Percentiles rank a stretch among this genome's conserved stretches.
These are phyloP conservation scores for Teratosphaeriaceae sp. DNA, from an alignment of 2,329 filamentous ascomycete genomes.

Conservation along the genomic window DNA sequence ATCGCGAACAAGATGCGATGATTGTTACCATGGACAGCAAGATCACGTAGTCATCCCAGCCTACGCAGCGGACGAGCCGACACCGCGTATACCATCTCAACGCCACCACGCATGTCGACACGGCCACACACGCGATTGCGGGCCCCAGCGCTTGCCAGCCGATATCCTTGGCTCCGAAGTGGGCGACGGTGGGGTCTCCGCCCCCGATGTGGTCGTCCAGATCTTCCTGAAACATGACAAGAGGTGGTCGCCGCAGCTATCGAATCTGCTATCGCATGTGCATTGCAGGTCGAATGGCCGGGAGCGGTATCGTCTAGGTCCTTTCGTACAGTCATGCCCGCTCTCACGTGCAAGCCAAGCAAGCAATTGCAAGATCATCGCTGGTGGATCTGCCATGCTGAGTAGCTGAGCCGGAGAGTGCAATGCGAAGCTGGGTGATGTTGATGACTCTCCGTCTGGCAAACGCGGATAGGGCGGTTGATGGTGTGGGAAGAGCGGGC, in stretches of 20 bases:
- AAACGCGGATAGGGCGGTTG: neutral
- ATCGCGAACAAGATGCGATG: too few species aligned
- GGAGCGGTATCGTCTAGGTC: too few species aligned
- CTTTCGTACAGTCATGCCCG: neutral
- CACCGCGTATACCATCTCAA: slow-evolving; percentile 30
- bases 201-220: neutral
- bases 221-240: slow-evolving; percentile 1
- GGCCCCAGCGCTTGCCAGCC: slow-evolving; percentile 27
- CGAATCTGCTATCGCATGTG: too few species aligned
- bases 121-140: slow-evolving; percentile 23
- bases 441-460: slow-evolving; percentile 1
- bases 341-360: slow-evolving; percentile 1
- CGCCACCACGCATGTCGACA: slow-evolving; percentile 27
- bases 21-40: slow-evolving; percentile 29
- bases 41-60: slow-evolving; percentile 33
- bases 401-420: neutral
- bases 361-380: neutral
- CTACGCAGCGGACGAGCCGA: slow-evolving; percentile 25
- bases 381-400: neutral
- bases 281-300: neutral
- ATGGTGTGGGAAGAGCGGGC: neutral
- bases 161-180: slow-evolving; percentile 17
- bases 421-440: neutral
- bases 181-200: neutral
- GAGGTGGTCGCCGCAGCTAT: too few species aligned